phyloP scores from a whole-genome alignment of 169 alveolate species.

The Besnoitia besnoiti region DNA sequence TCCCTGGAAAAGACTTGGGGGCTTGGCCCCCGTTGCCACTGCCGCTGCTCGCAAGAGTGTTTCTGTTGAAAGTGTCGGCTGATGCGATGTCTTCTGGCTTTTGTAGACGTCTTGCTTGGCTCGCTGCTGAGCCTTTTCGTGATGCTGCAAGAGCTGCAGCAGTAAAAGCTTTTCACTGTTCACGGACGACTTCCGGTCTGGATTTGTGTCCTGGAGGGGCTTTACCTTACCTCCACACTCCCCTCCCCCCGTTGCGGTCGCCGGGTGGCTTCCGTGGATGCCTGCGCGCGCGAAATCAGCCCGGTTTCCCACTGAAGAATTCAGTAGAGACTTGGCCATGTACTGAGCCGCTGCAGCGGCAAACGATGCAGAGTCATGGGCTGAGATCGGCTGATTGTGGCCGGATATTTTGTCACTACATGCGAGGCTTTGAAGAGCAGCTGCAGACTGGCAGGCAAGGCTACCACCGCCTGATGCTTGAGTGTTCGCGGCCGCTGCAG shows the following conservation, averaged over 20 bases:
- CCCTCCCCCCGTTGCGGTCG: not conserved
- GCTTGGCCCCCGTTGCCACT: not conserved
- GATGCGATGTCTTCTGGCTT: not conserved
- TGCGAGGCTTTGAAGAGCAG: not conserved
- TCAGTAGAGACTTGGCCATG: not conserved
- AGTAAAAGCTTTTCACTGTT: not conserved
- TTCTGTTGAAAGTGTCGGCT: not conserved
- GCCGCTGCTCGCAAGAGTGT: constrained; percentile 38
- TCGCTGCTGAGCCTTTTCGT: not conserved
- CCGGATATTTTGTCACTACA: not conserved
- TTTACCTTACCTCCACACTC: not conserved
- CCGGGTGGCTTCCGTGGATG: not conserved
- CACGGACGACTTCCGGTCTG: not conserved
- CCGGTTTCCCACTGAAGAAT: not conserved
- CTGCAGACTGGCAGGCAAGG: not conserved
- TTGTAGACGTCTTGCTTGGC: not conserved
- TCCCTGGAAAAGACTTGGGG: not conserved
- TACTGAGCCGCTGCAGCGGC: not conserved
- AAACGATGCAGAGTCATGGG: not conserved
- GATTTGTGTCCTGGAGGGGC: not conserved
- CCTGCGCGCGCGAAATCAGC: not conserved
- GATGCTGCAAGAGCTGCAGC: constrained; percentile 27
- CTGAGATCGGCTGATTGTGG: not conserved
- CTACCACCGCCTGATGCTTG: not conserved
- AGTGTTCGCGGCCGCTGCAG: not conserved